phyloP scores from a whole-genome alignment of 1,284 basidiomycete species.

The Neolentinus lepideus region DNA sequence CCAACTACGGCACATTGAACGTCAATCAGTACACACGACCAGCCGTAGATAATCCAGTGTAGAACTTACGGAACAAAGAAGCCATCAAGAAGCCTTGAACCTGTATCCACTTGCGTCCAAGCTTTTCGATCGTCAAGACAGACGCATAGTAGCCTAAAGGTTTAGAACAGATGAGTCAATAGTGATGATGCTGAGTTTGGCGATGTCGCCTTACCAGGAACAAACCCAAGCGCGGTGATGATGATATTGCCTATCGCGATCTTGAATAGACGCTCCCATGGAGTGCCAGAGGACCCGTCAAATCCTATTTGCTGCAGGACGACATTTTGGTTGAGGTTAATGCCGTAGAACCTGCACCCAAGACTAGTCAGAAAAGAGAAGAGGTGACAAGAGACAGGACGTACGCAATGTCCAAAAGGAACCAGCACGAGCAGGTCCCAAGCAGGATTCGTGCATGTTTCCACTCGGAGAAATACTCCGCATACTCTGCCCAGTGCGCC shows the following conservation, averaged over 20 bases:
- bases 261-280: conserved; percentile 60
- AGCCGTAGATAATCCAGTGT: not conserved
- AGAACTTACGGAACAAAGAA: conserved; percentile 54
- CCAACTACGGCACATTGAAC: conserved; percentile 37
- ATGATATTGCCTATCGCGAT: conserved; percentile 63
- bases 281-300: conserved; percentile 44
- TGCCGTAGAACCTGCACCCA: conserved; percentile 56
- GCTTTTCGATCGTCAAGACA: conserved; percentile 61
- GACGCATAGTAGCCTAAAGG: conserved; percentile 62
- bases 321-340: conserved; percentile 74
- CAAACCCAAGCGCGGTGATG: conserved; percentile 65
- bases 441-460: conserved; percentile 45
- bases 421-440: conserved; percentile 48
- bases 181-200: too few relatives aligned
- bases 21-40: not conserved
- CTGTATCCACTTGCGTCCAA: conserved; percentile 72
- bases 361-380: not conserved
- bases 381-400: conserved; percentile 9
- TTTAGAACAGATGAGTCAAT: too few relatives aligned
- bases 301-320: conserved; percentile 65
- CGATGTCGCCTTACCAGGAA: conserved; percentile 61
- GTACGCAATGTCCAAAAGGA: conserved; percentile 47
- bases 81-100: conserved; percentile 72
- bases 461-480: conserved; percentile 49
- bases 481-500: conserved; percentile 38